Evolutionary conservation across 2,329 filamentous ascomycete species (phyloP).

Genomic region (Aspergillus aculeatus): DNA sequence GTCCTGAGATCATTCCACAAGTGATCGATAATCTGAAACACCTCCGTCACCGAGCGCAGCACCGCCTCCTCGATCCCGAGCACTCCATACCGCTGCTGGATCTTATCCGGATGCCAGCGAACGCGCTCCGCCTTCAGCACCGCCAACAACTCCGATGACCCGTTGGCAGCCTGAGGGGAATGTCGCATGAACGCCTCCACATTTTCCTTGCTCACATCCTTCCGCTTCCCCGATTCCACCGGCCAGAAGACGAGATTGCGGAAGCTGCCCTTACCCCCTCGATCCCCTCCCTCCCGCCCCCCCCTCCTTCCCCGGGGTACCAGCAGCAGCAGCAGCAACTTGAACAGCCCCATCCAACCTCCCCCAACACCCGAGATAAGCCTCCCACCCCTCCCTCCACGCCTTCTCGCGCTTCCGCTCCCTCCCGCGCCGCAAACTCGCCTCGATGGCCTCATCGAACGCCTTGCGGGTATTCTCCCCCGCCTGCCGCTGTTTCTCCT

Average conservation of each 20-base stretch:
- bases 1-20: conserved; percentile 67
- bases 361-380: conserved; percentile 66
- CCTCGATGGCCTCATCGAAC: conserved; percentile 66
- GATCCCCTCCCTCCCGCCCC: conserved; percentile 8
- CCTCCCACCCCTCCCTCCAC: conserved; percentile 62
- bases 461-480: conserved; percentile 27
- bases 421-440: conserved; percentile 65
- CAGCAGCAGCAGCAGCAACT: conserved; percentile 15
- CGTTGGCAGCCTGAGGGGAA: conserved; percentile 32
- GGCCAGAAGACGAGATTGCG: conserved; percentile 67
- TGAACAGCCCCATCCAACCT: conserved; percentile 35
- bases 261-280: conserved; percentile 24
- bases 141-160: conserved; percentile 40
- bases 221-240: conserved; percentile 59
- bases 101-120: conserved; percentile 96
- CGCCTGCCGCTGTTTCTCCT: conserved; percentile 24
- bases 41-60: conserved; percentile 77
- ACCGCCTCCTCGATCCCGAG: conserved; percentile 66
- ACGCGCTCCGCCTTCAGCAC: conserved; percentile 80
- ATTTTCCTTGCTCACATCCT: conserved; percentile 57
- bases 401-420: conserved; percentile 50
- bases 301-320: not conserved
- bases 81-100: conserved; percentile 81
- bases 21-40: conserved; percentile 86
- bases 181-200: conserved; percentile 69